Evolutionary conservation across 176 grass and related monocot genomes (phyloP).

Genomic region (Calamus simplicifolius): DNA sequence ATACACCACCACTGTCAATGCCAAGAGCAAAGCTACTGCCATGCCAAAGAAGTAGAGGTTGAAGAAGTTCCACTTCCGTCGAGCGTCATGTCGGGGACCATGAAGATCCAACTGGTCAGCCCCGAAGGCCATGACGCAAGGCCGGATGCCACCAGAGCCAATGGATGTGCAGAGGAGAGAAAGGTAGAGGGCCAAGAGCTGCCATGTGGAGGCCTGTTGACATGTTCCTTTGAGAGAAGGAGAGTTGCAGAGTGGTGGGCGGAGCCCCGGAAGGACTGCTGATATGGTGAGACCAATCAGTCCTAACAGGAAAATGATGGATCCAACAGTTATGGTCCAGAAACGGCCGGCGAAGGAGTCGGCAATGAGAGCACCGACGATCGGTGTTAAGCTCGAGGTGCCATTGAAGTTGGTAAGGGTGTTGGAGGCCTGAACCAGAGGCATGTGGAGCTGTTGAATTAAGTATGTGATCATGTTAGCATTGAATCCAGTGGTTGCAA

Average conservation of each 20-base stretch:
- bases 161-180: too few relatives aligned
- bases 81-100: too few relatives aligned
- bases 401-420: conserved; percentile 19
- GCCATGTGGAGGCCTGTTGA: too few relatives aligned
- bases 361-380: conserved; percentile 7
- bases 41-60: conserved; percentile 16
- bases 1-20: conserved; percentile 18
- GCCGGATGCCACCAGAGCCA: too few relatives aligned
- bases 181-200: too few relatives aligned
- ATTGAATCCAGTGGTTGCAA: conserved; percentile 11
- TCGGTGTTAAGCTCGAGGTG: conserved; percentile 14
- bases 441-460: conserved; percentile 20
- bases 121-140: too few relatives aligned
- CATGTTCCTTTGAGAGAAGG: too few relatives aligned
- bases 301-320: conserved; percentile 8
- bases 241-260: background rate
- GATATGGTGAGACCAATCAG: conserved; percentile 14
- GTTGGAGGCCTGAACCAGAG: conserved; percentile 12
- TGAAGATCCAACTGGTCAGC: too few relatives aligned
- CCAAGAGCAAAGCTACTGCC: conserved; percentile 1
- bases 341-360: conserved; percentile 17
- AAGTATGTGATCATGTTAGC: conserved; percentile 20
- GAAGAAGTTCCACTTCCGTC: too few relatives aligned
- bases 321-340: conserved; percentile 15
- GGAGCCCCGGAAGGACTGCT: conserved; percentile 6